These are phyloP conservation scores for Agaricales sp. DNA, from an alignment of 1,284 basidiomycete genomes.

Conservation along the genomic window DNA sequence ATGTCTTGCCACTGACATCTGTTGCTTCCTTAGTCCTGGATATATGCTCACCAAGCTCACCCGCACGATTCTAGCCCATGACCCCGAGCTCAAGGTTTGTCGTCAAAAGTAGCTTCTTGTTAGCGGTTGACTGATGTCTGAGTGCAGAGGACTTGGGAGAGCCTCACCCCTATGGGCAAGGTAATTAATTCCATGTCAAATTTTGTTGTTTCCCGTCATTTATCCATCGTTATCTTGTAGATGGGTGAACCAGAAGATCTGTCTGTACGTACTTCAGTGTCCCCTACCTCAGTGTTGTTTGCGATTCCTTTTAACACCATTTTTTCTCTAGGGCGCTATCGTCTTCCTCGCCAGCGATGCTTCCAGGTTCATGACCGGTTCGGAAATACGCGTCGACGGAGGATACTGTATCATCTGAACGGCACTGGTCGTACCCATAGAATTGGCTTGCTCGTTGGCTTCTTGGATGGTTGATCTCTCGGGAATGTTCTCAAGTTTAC, in stretches of 20 bases:
- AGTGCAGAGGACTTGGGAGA: constrained; percentile 77
- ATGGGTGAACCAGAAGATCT: constrained; percentile 74
- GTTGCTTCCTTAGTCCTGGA: constrained; percentile 47
- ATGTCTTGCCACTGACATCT: constrained; percentile 4
- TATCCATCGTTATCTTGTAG: constrained; percentile 21
- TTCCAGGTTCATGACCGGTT: constrained; percentile 78
- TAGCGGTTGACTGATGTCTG: constrained; percentile 6
- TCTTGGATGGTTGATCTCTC: not conserved
- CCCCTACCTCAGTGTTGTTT: not conserved
- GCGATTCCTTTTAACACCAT: constrained; percentile 8
- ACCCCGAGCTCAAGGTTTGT: constrained; percentile 60
- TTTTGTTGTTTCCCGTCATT: constrained; percentile 15
- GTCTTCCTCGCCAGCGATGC: constrained; percentile 83
- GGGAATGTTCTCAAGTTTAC: no score
- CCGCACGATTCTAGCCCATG: constrained; percentile 62
- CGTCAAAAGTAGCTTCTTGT: constrained; percentile 10
- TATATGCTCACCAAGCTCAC: constrained; percentile 90
- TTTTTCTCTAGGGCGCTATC: constrained; percentile 53
- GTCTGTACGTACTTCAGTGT: constrained; percentile 33
- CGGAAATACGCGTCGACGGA: constrained; percentile 79
- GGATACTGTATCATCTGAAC: constrained; percentile 65
- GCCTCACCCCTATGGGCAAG: constrained; percentile 82
- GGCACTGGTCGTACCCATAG: constrained; percentile 1
- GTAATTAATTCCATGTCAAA: constrained; percentile 22
- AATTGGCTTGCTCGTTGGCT: not conserved